Conservation (phyloP, 2,329 filamentous ascomycete genomes). For the Helicocarpus griseus region DNA sequence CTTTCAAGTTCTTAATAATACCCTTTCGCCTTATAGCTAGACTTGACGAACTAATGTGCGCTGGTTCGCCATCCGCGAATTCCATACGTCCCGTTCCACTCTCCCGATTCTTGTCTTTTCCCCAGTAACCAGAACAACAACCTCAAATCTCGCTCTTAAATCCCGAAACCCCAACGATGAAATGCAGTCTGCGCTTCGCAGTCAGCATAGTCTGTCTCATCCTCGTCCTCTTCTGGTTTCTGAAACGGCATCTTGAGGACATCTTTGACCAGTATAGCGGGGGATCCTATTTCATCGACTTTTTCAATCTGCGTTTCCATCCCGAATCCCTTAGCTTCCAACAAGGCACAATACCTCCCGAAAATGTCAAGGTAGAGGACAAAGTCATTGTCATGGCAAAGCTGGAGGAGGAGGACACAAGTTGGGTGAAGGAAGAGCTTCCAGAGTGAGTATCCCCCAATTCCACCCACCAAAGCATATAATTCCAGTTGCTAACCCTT, state of each 20-base stretch:
- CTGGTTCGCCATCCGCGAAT: background rate
- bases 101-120: background rate
- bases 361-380: slow-evolving; percentile 17
- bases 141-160: background rate
- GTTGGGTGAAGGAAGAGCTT: slow-evolving; percentile 38
- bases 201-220: slow-evolving; percentile 18
- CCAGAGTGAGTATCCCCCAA: slow-evolving; percentile 29
- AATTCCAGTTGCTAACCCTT: background rate
- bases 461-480: background rate
- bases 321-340: background rate
- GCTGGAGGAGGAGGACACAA: slow-evolving; percentile 33
- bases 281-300: slow-evolving; percentile 26
- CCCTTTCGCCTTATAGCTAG: background rate
- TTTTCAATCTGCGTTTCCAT: slow-evolving; percentile 16
- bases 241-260: slow-evolving; percentile 25
- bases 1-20: background rate
- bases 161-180: slow-evolving; percentile 19
- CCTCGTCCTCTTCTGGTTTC: slow-evolving; percentile 21
- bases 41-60: background rate
- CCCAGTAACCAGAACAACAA: background rate
- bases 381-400: slow-evolving; percentile 38
- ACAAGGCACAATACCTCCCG: background rate
- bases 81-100: background rate
- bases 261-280: slow-evolving; percentile 27
- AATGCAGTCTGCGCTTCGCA: slow-evolving; percentile 20